A percentile compares a stretch with the other conserved stretches of the same genome.
Conservation (phyloP, 2,329 filamentous ascomycete genomes). For the Phoma sp. region DNA sequence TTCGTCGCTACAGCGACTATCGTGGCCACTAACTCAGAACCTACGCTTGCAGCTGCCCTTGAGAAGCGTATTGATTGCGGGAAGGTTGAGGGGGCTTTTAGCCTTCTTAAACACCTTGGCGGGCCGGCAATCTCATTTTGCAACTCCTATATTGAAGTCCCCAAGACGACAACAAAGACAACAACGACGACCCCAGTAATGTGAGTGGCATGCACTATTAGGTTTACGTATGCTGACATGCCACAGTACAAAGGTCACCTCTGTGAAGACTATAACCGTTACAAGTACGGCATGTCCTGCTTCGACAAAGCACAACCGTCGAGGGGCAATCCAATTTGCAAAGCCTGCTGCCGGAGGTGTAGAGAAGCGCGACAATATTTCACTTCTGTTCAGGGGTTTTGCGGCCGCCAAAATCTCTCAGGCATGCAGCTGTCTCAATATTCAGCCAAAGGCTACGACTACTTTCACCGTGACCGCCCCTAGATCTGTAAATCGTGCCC, state of each 20-base stretch:
- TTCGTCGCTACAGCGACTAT: no score
- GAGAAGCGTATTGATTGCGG: background rate
- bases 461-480: background rate
- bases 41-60: no score
- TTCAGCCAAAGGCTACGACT: background rate
- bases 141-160: background rate
- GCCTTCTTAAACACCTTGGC: background rate
- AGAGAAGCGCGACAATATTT: background rate
- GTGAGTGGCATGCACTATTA: background rate
- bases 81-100: background rate
- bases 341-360: background rate
- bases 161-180: background rate
- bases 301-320: background rate
- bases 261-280: background rate
- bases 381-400: background rate
- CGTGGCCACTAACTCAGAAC: no score
- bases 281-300: background rate
- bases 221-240: no score
- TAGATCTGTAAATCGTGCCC: no score
- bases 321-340: no score
- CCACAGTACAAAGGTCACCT: background rate
- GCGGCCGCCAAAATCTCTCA: background rate
- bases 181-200: background rate
- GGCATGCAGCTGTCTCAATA: background rate
- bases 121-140: background rate